Evolutionary conservation across 768 basidiomycete genomes (phyloP).

Genomic region (Clitopilus hobsonii): DNA sequence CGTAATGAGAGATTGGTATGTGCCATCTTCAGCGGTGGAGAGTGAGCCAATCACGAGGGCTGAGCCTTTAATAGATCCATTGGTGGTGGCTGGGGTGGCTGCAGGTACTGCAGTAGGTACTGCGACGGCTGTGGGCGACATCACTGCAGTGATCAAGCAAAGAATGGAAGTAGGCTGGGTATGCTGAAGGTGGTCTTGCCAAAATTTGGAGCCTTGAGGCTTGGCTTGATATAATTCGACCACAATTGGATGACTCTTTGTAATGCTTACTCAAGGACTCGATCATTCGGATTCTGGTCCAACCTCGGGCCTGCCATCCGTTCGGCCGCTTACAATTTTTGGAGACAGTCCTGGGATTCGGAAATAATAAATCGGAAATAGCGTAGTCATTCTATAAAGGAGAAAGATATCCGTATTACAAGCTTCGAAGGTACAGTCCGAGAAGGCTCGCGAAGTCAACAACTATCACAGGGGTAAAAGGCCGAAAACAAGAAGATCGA

Average conservation of each 20-base stretch:
- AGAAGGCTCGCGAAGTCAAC: neutral
- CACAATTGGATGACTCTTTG: neutral
- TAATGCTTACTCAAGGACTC: neutral
- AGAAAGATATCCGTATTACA: neutral
- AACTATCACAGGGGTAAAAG: neutral
- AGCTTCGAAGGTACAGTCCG: neutral
- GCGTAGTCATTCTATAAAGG: neutral
- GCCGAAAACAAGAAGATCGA: neutral
- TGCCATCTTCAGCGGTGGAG: conserved; percentile 72
- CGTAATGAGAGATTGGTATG: conserved; percentile 67
- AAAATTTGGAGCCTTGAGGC: neutral
- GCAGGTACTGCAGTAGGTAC: conserved; percentile 15
- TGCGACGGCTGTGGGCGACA: conserved; percentile 63
- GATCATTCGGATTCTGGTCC: neutral
- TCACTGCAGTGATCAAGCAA: conserved; percentile 16
- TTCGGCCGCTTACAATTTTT: too few species aligned
- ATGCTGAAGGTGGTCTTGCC: neutral
- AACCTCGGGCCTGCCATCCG: neutral
- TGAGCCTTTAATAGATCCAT: conserved; percentile 33
- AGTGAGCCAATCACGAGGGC: conserved; percentile 77
- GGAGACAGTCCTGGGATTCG: neutral
- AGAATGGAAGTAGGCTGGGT: neutral
- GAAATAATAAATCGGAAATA: neutral
- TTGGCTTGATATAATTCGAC: neutral
- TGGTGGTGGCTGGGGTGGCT: conserved; percentile 12